These are phyloP conservation scores for Auricularia sp. DNA, from an alignment of 768 basidiomycete species.

Conservation along the genomic window DNA sequence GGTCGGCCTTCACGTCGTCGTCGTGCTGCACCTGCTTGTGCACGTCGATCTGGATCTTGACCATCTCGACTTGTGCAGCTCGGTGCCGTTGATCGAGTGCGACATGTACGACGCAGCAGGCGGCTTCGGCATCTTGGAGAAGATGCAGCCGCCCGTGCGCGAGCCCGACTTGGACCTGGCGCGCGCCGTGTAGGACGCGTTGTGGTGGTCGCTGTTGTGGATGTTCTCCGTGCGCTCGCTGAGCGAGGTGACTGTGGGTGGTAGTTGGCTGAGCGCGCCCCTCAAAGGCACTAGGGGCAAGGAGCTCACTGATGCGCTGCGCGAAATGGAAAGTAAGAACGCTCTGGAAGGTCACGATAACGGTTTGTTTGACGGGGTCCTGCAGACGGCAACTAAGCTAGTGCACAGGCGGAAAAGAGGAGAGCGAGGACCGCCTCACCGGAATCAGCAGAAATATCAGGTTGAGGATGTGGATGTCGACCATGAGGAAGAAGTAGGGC, in stretches of 20 bases:
- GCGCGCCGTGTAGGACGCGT: neutral
- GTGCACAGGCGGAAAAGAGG: neutral
- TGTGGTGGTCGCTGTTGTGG: neutral
- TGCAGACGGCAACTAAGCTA: neutral
- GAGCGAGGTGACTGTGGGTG: neutral
- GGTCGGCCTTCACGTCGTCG: neutral
- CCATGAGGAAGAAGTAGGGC: slow-evolving; percentile 1
- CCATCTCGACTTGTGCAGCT: neutral
- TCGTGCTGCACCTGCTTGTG: neutral
- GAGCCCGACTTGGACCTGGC: neutral
- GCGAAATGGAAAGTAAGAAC: no score
- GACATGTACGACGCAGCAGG: neutral
- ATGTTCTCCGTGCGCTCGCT: neutral
- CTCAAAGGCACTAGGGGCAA: neutral
- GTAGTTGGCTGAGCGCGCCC: neutral
- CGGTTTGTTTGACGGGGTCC: neutral
- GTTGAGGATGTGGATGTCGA: neutral
- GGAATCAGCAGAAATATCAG: neutral
- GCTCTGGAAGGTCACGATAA: neutral
- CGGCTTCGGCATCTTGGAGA: neutral
- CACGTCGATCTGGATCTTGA: neutral
- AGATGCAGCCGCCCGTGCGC: neutral
- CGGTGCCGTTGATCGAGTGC: neutral
- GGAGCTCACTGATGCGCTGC: neutral
- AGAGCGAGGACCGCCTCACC: neutral